phyloP scores from a whole-genome alignment of 257 asterid genomes.

The Buddleja alternifolia region DNA sequence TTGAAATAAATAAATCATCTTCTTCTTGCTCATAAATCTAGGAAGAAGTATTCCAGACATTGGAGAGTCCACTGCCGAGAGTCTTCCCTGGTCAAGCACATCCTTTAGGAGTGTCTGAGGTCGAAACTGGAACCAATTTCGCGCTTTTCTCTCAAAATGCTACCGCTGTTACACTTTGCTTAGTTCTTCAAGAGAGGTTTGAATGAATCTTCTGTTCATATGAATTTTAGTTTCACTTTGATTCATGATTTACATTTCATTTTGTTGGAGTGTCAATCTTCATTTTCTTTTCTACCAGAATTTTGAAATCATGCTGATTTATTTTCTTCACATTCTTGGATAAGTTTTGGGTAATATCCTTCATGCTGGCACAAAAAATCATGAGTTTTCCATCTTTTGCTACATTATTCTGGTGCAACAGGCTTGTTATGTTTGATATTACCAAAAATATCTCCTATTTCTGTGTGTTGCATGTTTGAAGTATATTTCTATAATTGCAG shows the following conservation, averaged over 20 bases:
- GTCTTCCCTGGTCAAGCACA: conserved; percentile 80
- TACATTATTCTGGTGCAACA: background rate
- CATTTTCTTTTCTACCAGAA: background rate
- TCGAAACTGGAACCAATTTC: conserved; percentile 81
- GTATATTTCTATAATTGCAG: background rate
- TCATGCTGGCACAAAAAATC: conserved; percentile 6
- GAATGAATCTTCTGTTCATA: conserved; percentile 28
- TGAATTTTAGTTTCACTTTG: conserved; percentile 19
- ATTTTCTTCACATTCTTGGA: background rate
- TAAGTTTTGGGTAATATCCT: conserved; percentile 2
- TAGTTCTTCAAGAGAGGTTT: conserved; percentile 71
- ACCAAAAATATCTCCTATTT: background rate
- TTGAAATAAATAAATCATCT: conserved; percentile 24
- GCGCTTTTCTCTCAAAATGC: conserved; percentile 93
- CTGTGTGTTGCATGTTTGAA: background rate
- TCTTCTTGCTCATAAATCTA: conserved; percentile 37
- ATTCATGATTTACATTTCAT: background rate
- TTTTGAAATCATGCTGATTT: conserved; percentile 3
- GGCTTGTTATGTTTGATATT: conserved; percentile 10
- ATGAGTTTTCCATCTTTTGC: background rate
- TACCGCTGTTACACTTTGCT: conserved; percentile 78
- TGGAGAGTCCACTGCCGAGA: conserved; percentile 45
- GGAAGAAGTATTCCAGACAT: conserved; percentile 61
- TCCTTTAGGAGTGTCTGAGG: conserved; percentile 86
- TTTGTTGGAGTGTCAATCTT: background rate